These are phyloP conservation scores for Lactarius pseudohatsudake DNA, from an alignment of 768 basidiomycete species.

Conservation along the genomic window DNA sequence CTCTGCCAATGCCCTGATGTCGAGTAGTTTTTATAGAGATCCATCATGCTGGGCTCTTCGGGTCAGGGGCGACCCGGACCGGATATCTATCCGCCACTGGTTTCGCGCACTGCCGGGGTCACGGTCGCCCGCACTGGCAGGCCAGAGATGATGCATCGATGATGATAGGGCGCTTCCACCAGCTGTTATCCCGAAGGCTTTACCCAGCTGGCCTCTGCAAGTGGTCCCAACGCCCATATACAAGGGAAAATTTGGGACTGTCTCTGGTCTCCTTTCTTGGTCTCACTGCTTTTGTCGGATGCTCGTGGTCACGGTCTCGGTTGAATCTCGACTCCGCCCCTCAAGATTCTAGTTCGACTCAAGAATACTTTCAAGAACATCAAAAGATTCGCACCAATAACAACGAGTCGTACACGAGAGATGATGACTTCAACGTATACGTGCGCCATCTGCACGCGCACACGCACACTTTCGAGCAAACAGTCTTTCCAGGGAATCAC, in stretches of 20 bases:
- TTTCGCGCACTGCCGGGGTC: too few relatives aligned
- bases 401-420: background rate
- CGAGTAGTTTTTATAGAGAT: background rate
- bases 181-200: background rate
- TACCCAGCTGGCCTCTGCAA: background rate
- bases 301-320: constrained; percentile 8
- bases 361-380: background rate
- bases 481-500: constrained; percentile 14
- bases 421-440: background rate
- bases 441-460: background rate
- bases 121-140: too few relatives aligned
- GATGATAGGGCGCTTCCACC: background rate
- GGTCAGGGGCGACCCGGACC: too few relatives aligned
- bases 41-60: too few relatives aligned
- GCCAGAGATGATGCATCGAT: background rate
- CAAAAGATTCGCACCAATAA: background rate
- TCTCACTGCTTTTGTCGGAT: constrained; percentile 6
- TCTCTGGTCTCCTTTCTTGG: constrained; percentile 14
- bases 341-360: background rate
- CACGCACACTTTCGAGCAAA: constrained; percentile 5
- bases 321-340: constrained; percentile 13
- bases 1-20: background rate
- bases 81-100: too few relatives aligned
- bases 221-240: background rate
- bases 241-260: constrained; percentile 1